Evolutionary conservation across 495 filamentous ascomycete species (phyloP).

Genomic region (Lentithecium fluviatile): DNA sequence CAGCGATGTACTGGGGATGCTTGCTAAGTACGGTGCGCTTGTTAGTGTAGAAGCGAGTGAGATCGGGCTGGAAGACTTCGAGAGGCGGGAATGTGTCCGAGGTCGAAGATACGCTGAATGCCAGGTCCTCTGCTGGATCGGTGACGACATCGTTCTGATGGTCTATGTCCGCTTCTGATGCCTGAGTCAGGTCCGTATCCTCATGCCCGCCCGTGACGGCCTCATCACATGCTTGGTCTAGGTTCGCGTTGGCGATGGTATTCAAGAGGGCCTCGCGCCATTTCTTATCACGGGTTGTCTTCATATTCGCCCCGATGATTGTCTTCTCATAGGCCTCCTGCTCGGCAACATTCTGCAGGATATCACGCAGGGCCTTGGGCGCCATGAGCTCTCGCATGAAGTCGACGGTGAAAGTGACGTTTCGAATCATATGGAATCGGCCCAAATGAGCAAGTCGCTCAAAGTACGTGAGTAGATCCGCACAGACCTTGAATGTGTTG

Average conservation of each 20-base stretch:
- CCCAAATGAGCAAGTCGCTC: constrained; percentile 7
- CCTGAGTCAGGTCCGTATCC: too few species aligned
- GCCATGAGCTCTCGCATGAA: constrained; percentile 2
- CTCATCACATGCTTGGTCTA: too few species aligned
- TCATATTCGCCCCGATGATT: neutral
- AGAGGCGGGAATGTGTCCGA: neutral
- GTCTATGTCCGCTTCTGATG: too few species aligned
- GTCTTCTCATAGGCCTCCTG: neutral
- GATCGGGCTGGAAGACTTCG: neutral
- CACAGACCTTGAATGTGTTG: constrained; percentile 8
- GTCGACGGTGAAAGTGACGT: neutral
- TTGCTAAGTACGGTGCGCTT: neutral
- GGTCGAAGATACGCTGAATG: neutral
- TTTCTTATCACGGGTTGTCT: neutral
- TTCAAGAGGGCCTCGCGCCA: too few species aligned
- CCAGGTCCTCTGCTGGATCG: too few species aligned
- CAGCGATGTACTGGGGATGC: neutral
- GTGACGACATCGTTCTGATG: too few species aligned
- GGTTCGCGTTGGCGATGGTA: too few species aligned
- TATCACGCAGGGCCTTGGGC: neutral
- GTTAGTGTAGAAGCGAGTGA: neutral
- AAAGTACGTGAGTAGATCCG: constrained; percentile 11
- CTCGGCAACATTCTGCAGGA: constrained; percentile 1
- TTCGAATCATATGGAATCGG: constrained; percentile 16
- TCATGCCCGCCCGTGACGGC: too few species aligned